Evolutionary conservation across 441 rosid genomes (phyloP).

Genomic region (Rhodomyrtus psidioides): DNA sequence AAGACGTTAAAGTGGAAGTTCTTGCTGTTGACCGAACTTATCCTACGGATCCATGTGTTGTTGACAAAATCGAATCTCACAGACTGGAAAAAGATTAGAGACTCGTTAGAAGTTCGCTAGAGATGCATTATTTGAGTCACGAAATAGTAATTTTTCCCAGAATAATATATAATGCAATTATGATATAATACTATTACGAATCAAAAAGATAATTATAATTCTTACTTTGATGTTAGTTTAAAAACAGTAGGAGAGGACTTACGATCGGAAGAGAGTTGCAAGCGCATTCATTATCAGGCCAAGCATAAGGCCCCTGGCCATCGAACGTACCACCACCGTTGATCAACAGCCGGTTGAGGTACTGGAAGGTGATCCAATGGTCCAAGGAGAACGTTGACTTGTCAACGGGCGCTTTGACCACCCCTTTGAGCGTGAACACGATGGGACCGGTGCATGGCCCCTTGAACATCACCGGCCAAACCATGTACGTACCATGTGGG

Average conservation of each 20-base stretch:
- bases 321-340: constrained; percentile 15
- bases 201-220: too few species aligned
- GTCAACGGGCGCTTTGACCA: constrained; percentile 1
- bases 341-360: neutral
- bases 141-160: neutral
- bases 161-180: neutral
- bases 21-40: constrained; percentile 35
- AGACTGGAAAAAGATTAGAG: neutral
- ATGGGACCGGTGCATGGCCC: constrained; percentile 17
- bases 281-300: constrained; percentile 11
- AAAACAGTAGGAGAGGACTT: neutral
- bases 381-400: neutral
- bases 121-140: too few species aligned
- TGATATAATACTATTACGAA: neutral
- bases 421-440: neutral
- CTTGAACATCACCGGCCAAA: neutral
- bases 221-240: too few species aligned
- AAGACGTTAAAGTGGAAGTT: constrained; percentile 27
- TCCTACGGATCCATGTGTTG: constrained; percentile 12
- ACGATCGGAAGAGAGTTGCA: neutral
- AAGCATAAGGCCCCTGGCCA: constrained; percentile 14
- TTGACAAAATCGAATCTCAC: constrained; percentile 24
- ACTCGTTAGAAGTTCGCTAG: neutral
- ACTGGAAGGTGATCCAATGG: constrained; percentile 14
- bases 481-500: constrained; percentile 3